Evolutionary conservation across 192 early-diverging fungal genomes (phyloP).

Genomic region (Funneliformis mosseae): DNA sequence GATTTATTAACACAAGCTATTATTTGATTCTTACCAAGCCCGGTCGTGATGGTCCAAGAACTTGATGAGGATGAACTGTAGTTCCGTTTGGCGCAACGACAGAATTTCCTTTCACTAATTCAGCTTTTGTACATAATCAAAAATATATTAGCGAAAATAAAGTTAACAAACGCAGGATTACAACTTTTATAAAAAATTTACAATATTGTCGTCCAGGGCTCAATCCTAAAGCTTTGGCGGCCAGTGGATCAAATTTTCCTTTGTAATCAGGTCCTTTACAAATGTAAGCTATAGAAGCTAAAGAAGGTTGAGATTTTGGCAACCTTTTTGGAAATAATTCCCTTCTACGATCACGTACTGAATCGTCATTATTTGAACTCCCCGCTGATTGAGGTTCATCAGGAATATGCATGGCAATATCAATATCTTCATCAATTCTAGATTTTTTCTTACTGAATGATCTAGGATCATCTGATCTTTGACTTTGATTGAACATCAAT

Average conservation of each 20-base stretch:
- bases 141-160: not conserved
- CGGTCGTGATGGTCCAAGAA: constrained; percentile 57
- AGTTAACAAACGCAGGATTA: not conserved
- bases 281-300: constrained; percentile 68
- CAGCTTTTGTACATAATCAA: constrained; percentile 26
- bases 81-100: constrained; percentile 63
- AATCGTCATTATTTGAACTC: not conserved
- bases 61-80: constrained; percentile 73
- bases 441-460: not conserved
- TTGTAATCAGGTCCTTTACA: constrained; percentile 70
- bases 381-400: not conserved
- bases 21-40: constrained; percentile 50
- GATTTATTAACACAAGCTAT: not conserved
- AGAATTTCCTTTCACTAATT: constrained; percentile 63
- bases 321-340: constrained; percentile 33
- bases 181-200: not conserved
- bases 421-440: not conserved
- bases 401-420: constrained; percentile 12
- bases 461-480: not conserved
- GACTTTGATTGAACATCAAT: constrained; percentile 32
- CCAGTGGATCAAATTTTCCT: constrained; percentile 78
- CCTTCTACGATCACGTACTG: not conserved
- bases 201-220: constrained; percentile 65
- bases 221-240: constrained; percentile 69
- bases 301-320: constrained; percentile 53